Base-by-base conservation (phyloP, 1,139 yeast species). In the Saccharomyces hybrid region DNA sequence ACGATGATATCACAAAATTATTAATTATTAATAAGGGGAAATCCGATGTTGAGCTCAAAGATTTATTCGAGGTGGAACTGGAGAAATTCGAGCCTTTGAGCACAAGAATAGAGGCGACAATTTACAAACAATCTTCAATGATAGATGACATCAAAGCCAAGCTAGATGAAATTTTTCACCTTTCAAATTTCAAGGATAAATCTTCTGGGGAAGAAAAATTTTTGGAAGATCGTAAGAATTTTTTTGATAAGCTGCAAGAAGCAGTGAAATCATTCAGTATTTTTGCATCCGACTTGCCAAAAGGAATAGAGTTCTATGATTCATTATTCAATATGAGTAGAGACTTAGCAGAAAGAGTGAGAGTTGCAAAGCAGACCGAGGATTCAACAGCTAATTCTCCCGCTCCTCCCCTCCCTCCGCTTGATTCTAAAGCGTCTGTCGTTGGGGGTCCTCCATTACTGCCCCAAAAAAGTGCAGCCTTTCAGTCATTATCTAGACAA, bases 1-100 rank as follows among this genome's bases (percentile, higher is more conserved):
- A 79, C 23, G 99, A 93, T 70, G 97, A 93, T 67, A 89, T 91
- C 52, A 86, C 96, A 0, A 84, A 87, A 55, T 76, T 86, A 27
- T 75, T 93, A 42, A 80, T 93, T 3, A 73, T 86, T 60, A 86
- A 88, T 68, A 82, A 83, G 60, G 80, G 81, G 53, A 75, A 78
- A 34, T 70, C 78, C 13, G 82, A 82, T 23, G 75, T 77, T 47
- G 93, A 86, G 59, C 78, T 85, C 54, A 78, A 78, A 60, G 73
- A 75, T 29, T 72, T 88, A 23, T 91, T 91, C 68, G 80, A 83
- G 14, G 79, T 81, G 54, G 97, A 90, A 68, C 73, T 93, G 60
- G 81, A 79, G 52, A 93, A 93, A 70, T 93, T 89, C 67, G 80
- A 80, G 44, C 87, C 87, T 0, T 83, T 82, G 61, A 82, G 82